Evolutionary conservation across 2,329 filamentous ascomycete genomes (phyloP).

Genomic region (Cordyceps tenuipes): DNA sequence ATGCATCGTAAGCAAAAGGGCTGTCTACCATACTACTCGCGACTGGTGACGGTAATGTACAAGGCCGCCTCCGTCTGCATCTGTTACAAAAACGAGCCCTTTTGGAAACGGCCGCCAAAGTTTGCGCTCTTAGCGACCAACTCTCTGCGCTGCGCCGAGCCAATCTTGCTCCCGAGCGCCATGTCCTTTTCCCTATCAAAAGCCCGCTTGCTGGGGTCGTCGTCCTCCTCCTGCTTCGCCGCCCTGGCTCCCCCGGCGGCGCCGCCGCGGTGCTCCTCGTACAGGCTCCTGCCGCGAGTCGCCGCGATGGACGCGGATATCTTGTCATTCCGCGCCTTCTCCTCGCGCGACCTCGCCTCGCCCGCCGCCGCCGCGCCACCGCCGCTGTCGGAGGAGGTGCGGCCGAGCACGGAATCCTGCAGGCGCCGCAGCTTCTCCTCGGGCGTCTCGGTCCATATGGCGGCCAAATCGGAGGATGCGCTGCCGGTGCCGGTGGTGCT

Average conservation of each 20-base stretch:
- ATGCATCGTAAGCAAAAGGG: not conserved
- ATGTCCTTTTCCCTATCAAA: constrained; percentile 96
- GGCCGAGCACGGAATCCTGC: constrained; percentile 73
- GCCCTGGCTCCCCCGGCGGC: constrained; percentile 12
- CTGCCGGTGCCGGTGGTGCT: constrained; percentile 13
- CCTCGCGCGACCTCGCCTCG: constrained; percentile 39
- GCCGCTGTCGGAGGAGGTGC: constrained; percentile 36
- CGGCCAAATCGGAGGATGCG: constrained; percentile 40
- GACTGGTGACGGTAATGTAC: not conserved
- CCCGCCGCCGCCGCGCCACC: constrained; percentile 22
- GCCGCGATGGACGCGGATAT: constrained; percentile 45
- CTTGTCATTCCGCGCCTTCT: constrained; percentile 43
- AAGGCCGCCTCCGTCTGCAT: not conserved
- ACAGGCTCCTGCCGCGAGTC: constrained; percentile 48
- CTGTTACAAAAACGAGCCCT: constrained; percentile 55
- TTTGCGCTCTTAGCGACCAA: constrained; percentile 71
- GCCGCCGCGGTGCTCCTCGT: constrained; percentile 44
- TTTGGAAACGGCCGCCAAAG: constrained; percentile 74
- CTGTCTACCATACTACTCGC: no score
- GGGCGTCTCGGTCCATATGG: constrained; percentile 86
- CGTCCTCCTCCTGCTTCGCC: constrained; percentile 53
- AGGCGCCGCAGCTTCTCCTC: constrained; percentile 77
- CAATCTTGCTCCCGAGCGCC: constrained; percentile 64
- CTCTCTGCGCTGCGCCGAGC: constrained; percentile 64
- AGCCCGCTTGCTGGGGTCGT: constrained; percentile 80